Evolutionary conservation across 2,329 filamentous ascomycete genomes (phyloP), one percentile per base, ranked within the genome.

Genomic region (Amesomyces nigricolor): DNA sequence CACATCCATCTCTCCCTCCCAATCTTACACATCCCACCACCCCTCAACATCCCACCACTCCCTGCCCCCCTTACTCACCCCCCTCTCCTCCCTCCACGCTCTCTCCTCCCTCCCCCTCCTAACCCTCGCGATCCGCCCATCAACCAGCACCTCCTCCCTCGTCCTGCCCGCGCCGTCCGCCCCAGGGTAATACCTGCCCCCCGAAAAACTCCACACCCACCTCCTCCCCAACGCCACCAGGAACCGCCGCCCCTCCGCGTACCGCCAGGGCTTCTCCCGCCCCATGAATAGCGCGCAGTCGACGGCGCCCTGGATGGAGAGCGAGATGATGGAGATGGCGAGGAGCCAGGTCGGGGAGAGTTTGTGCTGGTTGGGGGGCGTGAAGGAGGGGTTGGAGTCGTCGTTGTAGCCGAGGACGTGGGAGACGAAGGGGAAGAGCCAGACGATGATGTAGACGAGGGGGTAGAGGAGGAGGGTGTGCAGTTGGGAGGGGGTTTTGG

Each of bases 381-480:
- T 13, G 19, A n/a, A 11, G 42, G 9, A 43, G 3, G 17, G 40
- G n/a, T 43, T 14, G 6, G 47, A 8, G 30, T 54, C 30, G 53
- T 69, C 66, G 59, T 75, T 74, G 69, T 84, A 87, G 51, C 76
- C 77, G 48, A 84, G 70, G 48, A 83, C 75, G 66, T 91, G 85
- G 2, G 76, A 75, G 2, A 85, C 71, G 62, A 91, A 88, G 0
- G 88, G 88, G 7, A 88, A 71, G 3, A 87, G 71, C 88, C 88
- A 92, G 61, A 89, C 81, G 4, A 81, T 69, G 17, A 88, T 75
- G 68, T 92, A 91, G 4, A 87, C 78, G 16, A 86, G 67, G 0
- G 88, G 88, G 67, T 92, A 92, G 47, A 90, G 82, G 70, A 91
- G 89, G 16, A 91, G 75, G 30, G 87, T 78, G 32, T 85, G 80